These are phyloP conservation scores for Diaporthe ilicicola DNA, from an alignment of 2,329 filamentous ascomycete species.

Conservation along the genomic window DNA sequence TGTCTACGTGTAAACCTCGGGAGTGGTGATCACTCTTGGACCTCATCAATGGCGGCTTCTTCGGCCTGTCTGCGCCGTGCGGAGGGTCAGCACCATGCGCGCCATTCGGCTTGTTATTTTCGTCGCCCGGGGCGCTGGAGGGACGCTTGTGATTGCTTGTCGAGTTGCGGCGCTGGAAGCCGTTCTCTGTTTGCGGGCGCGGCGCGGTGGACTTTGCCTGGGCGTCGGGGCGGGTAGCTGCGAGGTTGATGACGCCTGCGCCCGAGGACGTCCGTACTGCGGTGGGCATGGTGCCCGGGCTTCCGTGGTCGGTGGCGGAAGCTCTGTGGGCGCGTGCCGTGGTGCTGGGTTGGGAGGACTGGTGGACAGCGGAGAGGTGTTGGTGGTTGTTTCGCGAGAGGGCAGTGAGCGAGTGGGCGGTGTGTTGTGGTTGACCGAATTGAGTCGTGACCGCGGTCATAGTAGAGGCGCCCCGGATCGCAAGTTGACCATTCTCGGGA, in stretches of 20 bases:
- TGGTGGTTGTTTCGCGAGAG: conserved; percentile 5
- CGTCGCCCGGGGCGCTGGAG: conserved; percentile 55
- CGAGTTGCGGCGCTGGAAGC: conserved; percentile 28
- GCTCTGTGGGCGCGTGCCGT: not conserved
- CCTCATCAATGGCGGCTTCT: conserved; percentile 61
- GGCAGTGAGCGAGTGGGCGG: conserved; percentile 5
- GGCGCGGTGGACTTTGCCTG: conserved; percentile 24
- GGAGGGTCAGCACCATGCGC: conserved; percentile 40
- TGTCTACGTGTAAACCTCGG: conserved; percentile 42
- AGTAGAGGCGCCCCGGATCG: conserved; percentile 22
- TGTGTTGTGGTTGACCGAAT: conserved; percentile 22
- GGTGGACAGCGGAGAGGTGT: not conserved
- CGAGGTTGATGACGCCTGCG: conserved; percentile 22
- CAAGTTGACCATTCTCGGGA: conserved; percentile 27
- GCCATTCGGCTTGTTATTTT: conserved; percentile 38
- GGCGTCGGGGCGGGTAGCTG: conserved; percentile 17
- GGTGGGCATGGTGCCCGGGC: conserved; percentile 29
- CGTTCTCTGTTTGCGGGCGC: conserved; percentile 30
- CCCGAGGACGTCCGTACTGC: conserved; percentile 28
- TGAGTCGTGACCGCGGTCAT: conserved; percentile 32
- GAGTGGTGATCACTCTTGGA: conserved; percentile 63
- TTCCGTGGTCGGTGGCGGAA: conserved; percentile 9
- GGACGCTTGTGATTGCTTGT: conserved; percentile 46
- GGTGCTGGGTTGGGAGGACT: conserved; percentile 4
- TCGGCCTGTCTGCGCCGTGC: conserved; percentile 36